Conservation (phyloP, 495 filamentous ascomycete species). For the Penicillium herquei region DNA sequence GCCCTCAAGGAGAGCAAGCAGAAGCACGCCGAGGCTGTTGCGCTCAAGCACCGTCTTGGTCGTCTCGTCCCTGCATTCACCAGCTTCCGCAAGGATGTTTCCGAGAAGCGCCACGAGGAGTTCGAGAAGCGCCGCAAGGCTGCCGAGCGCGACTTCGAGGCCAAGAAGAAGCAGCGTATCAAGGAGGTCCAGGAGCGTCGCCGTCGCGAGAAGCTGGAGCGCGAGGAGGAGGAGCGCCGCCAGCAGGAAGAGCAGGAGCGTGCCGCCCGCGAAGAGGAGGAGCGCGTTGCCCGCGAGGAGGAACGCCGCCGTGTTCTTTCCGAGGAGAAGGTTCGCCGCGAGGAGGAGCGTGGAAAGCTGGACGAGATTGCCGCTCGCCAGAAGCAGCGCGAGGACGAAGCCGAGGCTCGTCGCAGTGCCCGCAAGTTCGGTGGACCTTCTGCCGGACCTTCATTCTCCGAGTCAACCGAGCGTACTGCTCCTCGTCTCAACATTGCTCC, state of each 20-base stretch:
- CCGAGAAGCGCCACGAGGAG: slow-evolving; percentile 84
- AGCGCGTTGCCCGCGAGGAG: slow-evolving; percentile 71
- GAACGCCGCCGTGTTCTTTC: slow-evolving; percentile 60
- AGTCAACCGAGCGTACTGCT: slow-evolving; percentile 56
- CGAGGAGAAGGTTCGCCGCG: slow-evolving; percentile 76
- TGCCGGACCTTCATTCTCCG: slow-evolving; percentile 29
- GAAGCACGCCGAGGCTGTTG: slow-evolving; percentile 87
- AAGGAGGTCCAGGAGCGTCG: slow-evolving; percentile 78
- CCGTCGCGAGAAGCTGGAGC: slow-evolving; percentile 71
- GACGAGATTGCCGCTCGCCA: slow-evolving; percentile 65
- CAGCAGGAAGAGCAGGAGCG: slow-evolving; percentile 83
- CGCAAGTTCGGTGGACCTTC: slow-evolving; percentile 36
- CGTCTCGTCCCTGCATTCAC: slow-evolving; percentile 80
- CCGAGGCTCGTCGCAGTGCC: slow-evolving; percentile 55
- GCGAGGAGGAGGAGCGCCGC: slow-evolving; percentile 73
- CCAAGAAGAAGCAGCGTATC: slow-evolving; percentile 79
- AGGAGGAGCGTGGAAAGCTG: slow-evolving; percentile 75
- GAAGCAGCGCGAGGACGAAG: slow-evolving; percentile 67
- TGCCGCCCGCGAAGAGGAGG: slow-evolving; percentile 73
- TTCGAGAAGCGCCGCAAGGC: slow-evolving; percentile 90
- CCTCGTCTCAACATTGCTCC: slow-evolving; percentile 66
- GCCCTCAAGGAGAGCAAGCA: slow-evolving; percentile 72
- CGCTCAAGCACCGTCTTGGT: slow-evolving; percentile 85
- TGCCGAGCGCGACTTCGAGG: slow-evolving; percentile 85
- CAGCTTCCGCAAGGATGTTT: slow-evolving; percentile 72